Evolutionary conservation across 106 monocot genomes (phyloP).

Genomic region (Dioscorea dumetorum): DNA sequence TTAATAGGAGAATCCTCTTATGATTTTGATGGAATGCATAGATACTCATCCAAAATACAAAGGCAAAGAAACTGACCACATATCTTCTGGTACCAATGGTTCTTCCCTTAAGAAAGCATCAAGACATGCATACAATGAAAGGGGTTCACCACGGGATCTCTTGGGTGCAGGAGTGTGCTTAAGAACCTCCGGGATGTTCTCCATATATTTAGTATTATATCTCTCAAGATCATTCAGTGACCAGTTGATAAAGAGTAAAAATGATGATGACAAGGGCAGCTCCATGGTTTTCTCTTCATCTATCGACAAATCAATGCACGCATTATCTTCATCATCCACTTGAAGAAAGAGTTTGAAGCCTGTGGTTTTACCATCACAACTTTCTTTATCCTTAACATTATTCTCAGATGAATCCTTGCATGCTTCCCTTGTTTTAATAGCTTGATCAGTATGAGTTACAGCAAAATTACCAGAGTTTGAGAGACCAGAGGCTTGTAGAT

Average conservation of each 20-base stretch:
- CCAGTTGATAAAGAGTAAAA: constrained; percentile 71
- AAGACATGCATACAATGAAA: constrained; percentile 90
- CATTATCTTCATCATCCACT: constrained; percentile 55
- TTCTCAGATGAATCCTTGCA: constrained; percentile 10
- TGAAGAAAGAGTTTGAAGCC: constrained; percentile 41
- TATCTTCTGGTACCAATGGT: constrained; percentile 91
- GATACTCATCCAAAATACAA: not conserved
- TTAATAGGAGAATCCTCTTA: no score
- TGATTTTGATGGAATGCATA: not conserved
- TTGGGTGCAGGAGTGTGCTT: constrained; percentile 85
- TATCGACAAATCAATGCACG: constrained; percentile 44
- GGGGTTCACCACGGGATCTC: constrained; percentile 80
- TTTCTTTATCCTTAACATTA: constrained; percentile 18
- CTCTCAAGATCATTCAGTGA: constrained; percentile 49
- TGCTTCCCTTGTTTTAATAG: constrained; percentile 10
- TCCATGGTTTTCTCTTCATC: constrained; percentile 42
- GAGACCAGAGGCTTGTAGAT: constrained; percentile 11
- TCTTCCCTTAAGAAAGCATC: constrained; percentile 99
- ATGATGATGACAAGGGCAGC: constrained; percentile 32
- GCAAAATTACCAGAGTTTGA: constrained; percentile 13
- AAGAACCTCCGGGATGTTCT: constrained; percentile 82
- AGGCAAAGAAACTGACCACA: constrained; percentile 66
- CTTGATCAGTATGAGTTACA: constrained; percentile 7
- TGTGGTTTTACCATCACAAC: constrained; percentile 2
- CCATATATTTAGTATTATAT: constrained; percentile 51